Percentiles rank a stretch among this genome's conserved stretches.
phyloP scores from a whole-genome alignment of 768 basidiomycete genomes.

The Thelephora ganbajun region DNA sequence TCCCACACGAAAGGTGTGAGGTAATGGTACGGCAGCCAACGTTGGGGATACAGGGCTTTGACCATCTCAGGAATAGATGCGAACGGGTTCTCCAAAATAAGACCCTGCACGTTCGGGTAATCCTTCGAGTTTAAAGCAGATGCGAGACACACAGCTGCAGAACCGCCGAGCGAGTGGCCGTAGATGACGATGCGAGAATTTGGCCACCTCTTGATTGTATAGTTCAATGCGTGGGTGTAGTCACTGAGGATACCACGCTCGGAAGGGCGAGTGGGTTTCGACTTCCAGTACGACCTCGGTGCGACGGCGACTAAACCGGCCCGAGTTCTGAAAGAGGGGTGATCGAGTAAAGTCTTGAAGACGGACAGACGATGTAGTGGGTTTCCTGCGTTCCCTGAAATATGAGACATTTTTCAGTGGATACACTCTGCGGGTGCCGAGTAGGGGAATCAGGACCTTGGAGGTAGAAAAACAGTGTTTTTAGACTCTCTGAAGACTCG shows the following conservation, averaged over 20 bases:
- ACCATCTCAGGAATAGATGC: slow-evolving; percentile 33
- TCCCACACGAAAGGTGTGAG: slow-evolving; percentile 30
- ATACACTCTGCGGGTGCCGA: not conserved
- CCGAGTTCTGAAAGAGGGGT: not conserved
- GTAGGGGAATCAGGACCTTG: slow-evolving; percentile 17
- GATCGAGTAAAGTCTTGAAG: slow-evolving; percentile 20
- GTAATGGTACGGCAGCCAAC: slow-evolving; percentile 35
- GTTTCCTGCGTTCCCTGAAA: slow-evolving; percentile 35
- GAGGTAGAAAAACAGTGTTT: slow-evolving; percentile 19
- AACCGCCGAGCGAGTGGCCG: slow-evolving; percentile 36
- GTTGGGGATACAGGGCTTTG: slow-evolving; percentile 29
- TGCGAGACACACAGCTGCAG: slow-evolving; percentile 27
- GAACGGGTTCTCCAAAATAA: slow-evolving; percentile 38
- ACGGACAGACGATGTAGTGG: slow-evolving; percentile 30
- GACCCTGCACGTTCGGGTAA: slow-evolving; percentile 16
- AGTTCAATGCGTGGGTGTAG: slow-evolving; percentile 20
- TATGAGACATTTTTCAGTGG: too few species aligned
- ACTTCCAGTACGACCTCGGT: slow-evolving; percentile 38
- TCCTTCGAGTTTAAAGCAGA: slow-evolving; percentile 6
- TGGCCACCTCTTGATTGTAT: slow-evolving; percentile 21
- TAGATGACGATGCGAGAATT: slow-evolving; percentile 22
- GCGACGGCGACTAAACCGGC: slow-evolving; percentile 24
- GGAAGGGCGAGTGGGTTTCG: slow-evolving; percentile 23
- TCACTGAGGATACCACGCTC: slow-evolving; percentile 26
- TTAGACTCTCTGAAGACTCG: not conserved